These are phyloP conservation scores for Stachybotrys chartarum DNA, from an alignment of 2,329 filamentous ascomycete species.

Conservation along the genomic window DNA sequence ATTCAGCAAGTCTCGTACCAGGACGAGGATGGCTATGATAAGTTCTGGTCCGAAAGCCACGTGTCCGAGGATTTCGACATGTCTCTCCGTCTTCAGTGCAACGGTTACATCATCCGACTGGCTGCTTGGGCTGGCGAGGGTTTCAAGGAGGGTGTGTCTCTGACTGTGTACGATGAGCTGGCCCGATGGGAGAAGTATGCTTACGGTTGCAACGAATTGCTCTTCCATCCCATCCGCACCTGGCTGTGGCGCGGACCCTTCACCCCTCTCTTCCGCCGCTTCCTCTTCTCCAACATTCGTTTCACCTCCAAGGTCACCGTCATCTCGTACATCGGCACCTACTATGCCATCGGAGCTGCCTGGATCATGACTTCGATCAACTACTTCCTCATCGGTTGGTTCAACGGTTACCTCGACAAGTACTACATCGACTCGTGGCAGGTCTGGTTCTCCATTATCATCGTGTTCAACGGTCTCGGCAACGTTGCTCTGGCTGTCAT, in stretches of 20 bases:
- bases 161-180: slow-evolving; percentile 79
- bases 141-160: slow-evolving; percentile 76
- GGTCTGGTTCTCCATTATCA: slow-evolving; percentile 73
- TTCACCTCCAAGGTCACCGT: slow-evolving; percentile 71
- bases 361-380: slow-evolving; percentile 68
- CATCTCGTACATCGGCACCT: slow-evolving; percentile 71
- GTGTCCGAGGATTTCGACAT: slow-evolving; percentile 80
- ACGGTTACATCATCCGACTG: slow-evolving; percentile 65
- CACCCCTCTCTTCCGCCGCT: slow-evolving; percentile 69
- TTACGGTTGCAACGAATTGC: slow-evolving; percentile 74
- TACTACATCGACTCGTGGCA: slow-evolving; percentile 76
- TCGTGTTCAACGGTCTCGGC: slow-evolving; percentile 70
- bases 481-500: slow-evolving; percentile 66
- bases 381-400: slow-evolving; percentile 72
- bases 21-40: slow-evolving; percentile 65
- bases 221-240: slow-evolving; percentile 70
- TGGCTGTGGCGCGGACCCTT: slow-evolving; percentile 71
- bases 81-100: slow-evolving; percentile 67
- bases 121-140: slow-evolving; percentile 68
- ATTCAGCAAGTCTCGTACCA: slow-evolving; percentile 66
- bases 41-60: slow-evolving; percentile 75
- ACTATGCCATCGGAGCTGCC: slow-evolving; percentile 70
- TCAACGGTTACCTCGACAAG: slow-evolving; percentile 69
- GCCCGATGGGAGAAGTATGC: slow-evolving; percentile 85
- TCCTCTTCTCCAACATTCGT: slow-evolving; percentile 66